Evolutionary conservation across 2,329 filamentous ascomycete species (phyloP).

Genomic region (Teratosphaeria viscida): DNA sequence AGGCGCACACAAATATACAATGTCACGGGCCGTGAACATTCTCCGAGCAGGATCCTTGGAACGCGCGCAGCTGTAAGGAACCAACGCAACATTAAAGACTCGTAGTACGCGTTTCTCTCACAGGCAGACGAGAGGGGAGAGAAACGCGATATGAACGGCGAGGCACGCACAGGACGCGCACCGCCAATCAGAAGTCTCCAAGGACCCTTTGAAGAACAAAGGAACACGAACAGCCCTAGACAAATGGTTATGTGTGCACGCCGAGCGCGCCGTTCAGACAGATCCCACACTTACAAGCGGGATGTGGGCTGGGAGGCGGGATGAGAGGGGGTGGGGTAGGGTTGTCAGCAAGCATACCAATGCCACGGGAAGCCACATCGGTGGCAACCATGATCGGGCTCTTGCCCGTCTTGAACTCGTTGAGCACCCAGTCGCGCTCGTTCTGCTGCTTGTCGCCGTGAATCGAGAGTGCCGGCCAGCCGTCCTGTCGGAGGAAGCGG

Average conservation of each 20-base stretch:
- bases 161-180: constrained; percentile 12
- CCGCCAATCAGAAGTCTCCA: constrained; percentile 52
- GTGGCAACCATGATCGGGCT: constrained; percentile 99
- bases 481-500: constrained; percentile 91
- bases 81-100: constrained; percentile 51
- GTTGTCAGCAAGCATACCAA: constrained; percentile 80
- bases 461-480: constrained; percentile 95
- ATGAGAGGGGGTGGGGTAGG: constrained; percentile 27
- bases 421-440: constrained; percentile 98
- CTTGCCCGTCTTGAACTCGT: constrained; percentile 99
- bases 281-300: constrained; percentile 48
- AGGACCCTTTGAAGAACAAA: constrained; percentile 81
- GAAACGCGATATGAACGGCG: constrained; percentile 59
- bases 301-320: constrained; percentile 21
- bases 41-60: constrained; percentile 60
- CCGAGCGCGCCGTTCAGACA: constrained; percentile 73
- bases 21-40: constrained; percentile 39
- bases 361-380: constrained; percentile 99
- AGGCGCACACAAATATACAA: constrained; percentile 28
- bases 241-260: constrained; percentile 75
- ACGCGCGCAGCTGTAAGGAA: constrained; percentile 57
- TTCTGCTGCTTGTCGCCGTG: constrained; percentile 99
- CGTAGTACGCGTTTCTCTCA: constrained; percentile 65
- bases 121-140: constrained; percentile 69
- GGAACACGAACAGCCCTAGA: constrained; percentile 71